Evolutionary conservation across 768 basidiomycete species (phyloP), one percentile per base, ranked within the genome.

Genomic region (Tricholoma bakamatsutake): DNA sequence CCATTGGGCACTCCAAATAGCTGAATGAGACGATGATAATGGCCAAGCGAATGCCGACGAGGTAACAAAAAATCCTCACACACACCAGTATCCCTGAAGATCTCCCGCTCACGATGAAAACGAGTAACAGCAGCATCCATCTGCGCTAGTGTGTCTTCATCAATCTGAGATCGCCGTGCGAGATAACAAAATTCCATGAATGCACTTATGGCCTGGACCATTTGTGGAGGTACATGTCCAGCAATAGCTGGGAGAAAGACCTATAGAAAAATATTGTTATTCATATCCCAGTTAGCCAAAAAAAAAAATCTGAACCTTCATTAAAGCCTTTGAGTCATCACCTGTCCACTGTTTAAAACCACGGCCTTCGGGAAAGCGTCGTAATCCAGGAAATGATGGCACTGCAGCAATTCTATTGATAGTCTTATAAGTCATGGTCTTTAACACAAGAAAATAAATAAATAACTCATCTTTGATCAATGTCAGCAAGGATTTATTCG

Each of bases 211-310:
- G 62, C 52, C 7, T 50, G 49, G 8, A 59, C 51, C 40, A 59
- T 58, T 31, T 52, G 39, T 33, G 21, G 37, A 28, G 55, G 56
- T 11, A 58, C 57, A 28, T 59, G 58, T n/a, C 56, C 57, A 40
- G 28, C 50, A 45, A 59, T 59, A 7, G 66, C 67, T 0, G 60
- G 52, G 13, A 71, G 56, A 42, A 65, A 71, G 13, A 69, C 67
- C 66, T 64, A n/a, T n/a, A n/a, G n/a, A n/a, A n/a, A n/a, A n/a
- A n/a, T n/a, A n/a, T n/a, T n/a, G n/a, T n/a, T n/a, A n/a, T n/a
- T n/a, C n/a, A n/a, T n/a, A n/a, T n/a, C n/a, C n/a, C n/a, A n/a
- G n/a, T n/a, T n/a, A n/a, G n/a, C n/a, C n/a, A n/a, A n/a, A n/a
- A n/a, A n/a, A n/a, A n/a, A n/a, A n/a, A n/a, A n/a, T n/a, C n/a